Base-by-base conservation (phyloP, 805 yeast genomes). In the Wickerhamiella bombiphila region DNA sequence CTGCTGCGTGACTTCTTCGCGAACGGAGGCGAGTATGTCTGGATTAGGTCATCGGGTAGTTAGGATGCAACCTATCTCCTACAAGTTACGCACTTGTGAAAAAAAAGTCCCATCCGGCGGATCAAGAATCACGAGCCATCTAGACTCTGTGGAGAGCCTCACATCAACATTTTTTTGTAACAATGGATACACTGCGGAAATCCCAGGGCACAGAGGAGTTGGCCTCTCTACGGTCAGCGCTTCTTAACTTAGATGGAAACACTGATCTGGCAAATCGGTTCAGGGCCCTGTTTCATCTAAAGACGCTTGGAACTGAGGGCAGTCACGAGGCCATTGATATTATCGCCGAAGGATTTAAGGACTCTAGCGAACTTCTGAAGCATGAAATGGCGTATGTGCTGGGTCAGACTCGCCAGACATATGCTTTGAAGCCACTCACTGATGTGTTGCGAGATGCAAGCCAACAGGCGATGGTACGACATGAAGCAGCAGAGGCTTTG, bases 401-500 rank as follows among this genome's bases (percentile, higher is more conserved):
- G 42, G 99, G 99, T 33, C 99, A 91, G 62, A 86, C 95, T 34
- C 76, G 80, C 56, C 86, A 86, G 62, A 55, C 75, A 48, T 59
- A 71, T 40, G 83, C 94, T 41, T 80, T 88, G 42, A 78, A 81
- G 35, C 67, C 74, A 35, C 68, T 91, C 43, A 70, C 82, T 57
- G 67, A 68, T 5, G 94, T 83, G 17, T 68, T 91, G 51, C 60
- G 62, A 35, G 75, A 77, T 56, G 53, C 56, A 18, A 47, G 64
- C 13, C 66, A 65, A 48, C 97, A 88, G 64, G 67, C 80, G 43
- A 91, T 91, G 97, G 99, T 91, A 26, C 79, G 99, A 59, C 99
- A 91, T 59, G 99, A 91, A 60, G 98, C 98, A 14, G 98, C 98
- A 5, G 99, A 91, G 61, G 98, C 97, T 31, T 67, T 91, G 39